phyloP scores from a whole-genome alignment of 805 yeast species.

The Candida ulmi region DNA sequence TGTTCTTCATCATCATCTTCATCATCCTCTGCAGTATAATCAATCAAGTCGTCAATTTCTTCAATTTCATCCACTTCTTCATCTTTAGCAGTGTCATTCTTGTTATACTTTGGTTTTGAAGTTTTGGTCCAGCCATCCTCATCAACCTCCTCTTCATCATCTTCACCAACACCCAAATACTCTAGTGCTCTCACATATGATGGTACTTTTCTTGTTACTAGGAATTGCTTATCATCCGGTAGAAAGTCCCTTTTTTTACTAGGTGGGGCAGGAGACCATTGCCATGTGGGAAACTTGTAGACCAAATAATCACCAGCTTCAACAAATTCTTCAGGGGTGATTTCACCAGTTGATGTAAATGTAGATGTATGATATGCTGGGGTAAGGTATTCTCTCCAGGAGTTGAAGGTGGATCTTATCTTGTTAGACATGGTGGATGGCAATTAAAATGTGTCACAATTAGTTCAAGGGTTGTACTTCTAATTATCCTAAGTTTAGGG shows the following conservation, averaged over 20 bases:
- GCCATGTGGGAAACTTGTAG: conserved; percentile 94
- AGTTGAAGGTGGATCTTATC: conserved; percentile 73
- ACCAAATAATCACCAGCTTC: conserved; percentile 90
- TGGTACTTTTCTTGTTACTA: conserved; percentile 88
- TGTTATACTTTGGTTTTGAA: conserved; percentile 21
- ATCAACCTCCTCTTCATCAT: conserved; percentile 31
- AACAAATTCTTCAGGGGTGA: conserved; percentile 94
- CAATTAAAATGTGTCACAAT: neutral
- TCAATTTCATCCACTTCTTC: conserved; percentile 23
- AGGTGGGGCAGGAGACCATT: conserved; percentile 67
- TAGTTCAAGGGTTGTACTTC: neutral
- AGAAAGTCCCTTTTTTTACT: conserved; percentile 59
- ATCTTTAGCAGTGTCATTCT: conserved; percentile 5
- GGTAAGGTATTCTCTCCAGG: conserved; percentile 87
- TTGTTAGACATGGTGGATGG: conserved; percentile 18
- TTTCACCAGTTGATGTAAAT: conserved; percentile 80
- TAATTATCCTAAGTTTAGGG: no score
- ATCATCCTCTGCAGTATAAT: conserved; percentile 35
- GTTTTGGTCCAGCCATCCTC: conserved; percentile 59
- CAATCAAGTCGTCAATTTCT: conserved; percentile 43
- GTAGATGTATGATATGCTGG: conserved; percentile 87
- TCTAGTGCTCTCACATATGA: conserved; percentile 65
- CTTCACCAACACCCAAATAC: conserved; percentile 38
- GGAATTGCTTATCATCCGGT: conserved; percentile 81
- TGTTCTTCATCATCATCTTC: conserved; percentile 27